Evolutionary conservation across 805 yeast species (phyloP).

Genomic region (Metschnikowia sp.): DNA sequence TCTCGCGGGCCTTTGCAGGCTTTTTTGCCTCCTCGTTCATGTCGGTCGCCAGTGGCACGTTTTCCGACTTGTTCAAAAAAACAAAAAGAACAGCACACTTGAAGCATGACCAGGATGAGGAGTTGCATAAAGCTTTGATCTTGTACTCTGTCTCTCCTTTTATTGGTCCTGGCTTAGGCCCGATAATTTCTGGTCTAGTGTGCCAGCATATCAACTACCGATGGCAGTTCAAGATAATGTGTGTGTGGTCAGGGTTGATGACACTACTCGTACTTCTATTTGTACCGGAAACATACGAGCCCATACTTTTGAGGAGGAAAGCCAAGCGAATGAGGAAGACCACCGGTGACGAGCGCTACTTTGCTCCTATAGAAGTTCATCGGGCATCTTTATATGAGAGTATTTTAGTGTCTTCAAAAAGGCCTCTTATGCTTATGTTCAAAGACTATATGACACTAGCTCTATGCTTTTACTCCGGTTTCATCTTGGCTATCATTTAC

Average conservation of each 20-base stretch:
- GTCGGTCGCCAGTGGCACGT: conserved; percentile 30
- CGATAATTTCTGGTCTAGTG: conserved; percentile 27
- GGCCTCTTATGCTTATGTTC: conserved; percentile 26
- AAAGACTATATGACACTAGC: conserved; percentile 28
- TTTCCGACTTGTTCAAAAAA: conserved; percentile 25
- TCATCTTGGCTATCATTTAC: conserved; percentile 18
- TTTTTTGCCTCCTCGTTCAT: conserved; percentile 28
- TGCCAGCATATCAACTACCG: conserved; percentile 18
- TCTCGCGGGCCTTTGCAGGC: conserved; percentile 27
- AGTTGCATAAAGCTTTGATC: conserved; percentile 23
- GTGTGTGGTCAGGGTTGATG: conserved; percentile 24
- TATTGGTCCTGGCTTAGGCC: conserved; percentile 30
- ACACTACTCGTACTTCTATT: conserved; percentile 18
- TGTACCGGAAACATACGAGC: conserved; percentile 31
- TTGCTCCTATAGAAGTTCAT: conserved; percentile 40
- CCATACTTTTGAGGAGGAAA: conserved; percentile 22
- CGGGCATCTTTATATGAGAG: conserved; percentile 16
- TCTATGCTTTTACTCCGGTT: conserved; percentile 21
- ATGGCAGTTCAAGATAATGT: conserved; percentile 27
- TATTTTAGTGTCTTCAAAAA: conserved; percentile 19
- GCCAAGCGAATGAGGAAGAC: conserved; percentile 25
- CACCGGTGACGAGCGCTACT: conserved; percentile 35
- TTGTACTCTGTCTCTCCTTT: conserved; percentile 29
- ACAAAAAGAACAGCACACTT: conserved; percentile 10
- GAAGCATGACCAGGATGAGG: conserved; percentile 9